Evolutionary conservation across 768 basidiomycete species (phyloP), one percentile per base, ranked within the genome.

Genomic region (Termitomyces titanicus): DNA sequence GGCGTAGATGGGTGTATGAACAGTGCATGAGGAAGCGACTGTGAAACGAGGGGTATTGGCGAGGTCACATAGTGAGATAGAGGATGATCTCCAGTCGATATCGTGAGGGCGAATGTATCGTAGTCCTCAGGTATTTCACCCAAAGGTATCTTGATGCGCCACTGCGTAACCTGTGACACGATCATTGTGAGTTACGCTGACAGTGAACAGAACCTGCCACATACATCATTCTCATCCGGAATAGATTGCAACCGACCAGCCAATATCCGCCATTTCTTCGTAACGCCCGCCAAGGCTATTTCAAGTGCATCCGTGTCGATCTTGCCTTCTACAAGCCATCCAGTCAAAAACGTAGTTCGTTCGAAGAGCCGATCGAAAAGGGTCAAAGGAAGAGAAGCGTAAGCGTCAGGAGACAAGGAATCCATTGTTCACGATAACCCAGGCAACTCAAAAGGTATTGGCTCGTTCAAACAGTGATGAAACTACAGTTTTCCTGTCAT

Each of bases 241-340:
- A 61, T 48, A 20, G 60, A 56, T 53, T 67, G 62, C 20, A 72
- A 54, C 40, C 72, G 60, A 17, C 70, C 72, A 33, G 70, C 62
- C 17, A 73, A 60, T 39, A 67, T 53, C 24, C 68, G 67, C 72
- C 72, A 73, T 58, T 70, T 73, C 29, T 57, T 54, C 10, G 69
- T 72, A 20, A 74, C 51, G 8, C 66, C 63, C 5, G 58, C 51
- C 52, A 77, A 61, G 8, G 74, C 74, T 25, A 46, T 40, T 3
- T 57, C 57, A 20, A 77, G 55, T 35, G 66, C 66, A 24, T 65
- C 53, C n/a, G 61, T 60, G 60, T 77, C 70, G 44, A 77, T 65
- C 24, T 58, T 64, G 8, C 76, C 76, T 60, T 74, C 68, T 1
- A 78, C 68, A 9, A 78, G 66, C 76, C 76, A 78, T 15, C 73